Percentiles rank a stretch among this genome's conserved stretches.
Conservation (phyloP, 108 stramenopile genomes). For the Nitzschia putrida region DNA sequence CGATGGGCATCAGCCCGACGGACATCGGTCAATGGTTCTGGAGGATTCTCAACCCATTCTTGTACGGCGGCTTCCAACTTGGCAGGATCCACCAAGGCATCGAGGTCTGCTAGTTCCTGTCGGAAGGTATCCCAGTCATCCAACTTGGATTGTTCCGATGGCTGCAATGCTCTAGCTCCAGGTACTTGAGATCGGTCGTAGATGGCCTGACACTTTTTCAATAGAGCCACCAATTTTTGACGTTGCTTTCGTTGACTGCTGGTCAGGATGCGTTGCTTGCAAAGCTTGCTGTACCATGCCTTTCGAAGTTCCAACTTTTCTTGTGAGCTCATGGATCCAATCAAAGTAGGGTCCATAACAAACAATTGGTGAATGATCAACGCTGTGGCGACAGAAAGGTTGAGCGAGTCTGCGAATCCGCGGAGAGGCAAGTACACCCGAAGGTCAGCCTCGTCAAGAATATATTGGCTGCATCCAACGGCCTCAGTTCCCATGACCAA, state of each 20-base stretch:
- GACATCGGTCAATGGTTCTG: constrained; percentile 77
- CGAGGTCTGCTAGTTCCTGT: constrained; percentile 52
- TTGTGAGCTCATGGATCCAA: constrained; percentile 59
- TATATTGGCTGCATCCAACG: constrained; percentile 79
- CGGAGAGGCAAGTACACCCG: constrained; percentile 88
- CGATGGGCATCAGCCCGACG: constrained; percentile 84
- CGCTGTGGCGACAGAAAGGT: constrained; percentile 87
- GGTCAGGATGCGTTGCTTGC: constrained; percentile 67
- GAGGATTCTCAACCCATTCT: constrained; percentile 77
- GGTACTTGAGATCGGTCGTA: constrained; percentile 32
- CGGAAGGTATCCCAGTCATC: constrained; percentile 37
- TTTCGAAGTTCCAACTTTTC: constrained; percentile 53
- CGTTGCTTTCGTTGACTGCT: constrained; percentile 58
- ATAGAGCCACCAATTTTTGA: constrained; percentile 33
- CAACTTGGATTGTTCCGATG: constrained; percentile 53
- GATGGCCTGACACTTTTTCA: constrained; percentile 54
- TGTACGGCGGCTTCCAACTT: constrained; percentile 48
- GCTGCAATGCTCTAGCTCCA: constrained; percentile 22
- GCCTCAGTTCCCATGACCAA: constrained; percentile 91
- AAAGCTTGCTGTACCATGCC: constrained; percentile 81
- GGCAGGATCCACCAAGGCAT: constrained; percentile 33
- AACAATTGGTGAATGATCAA: constrained; percentile 84
- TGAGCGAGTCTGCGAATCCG: constrained; percentile 91
- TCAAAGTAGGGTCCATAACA: constrained; percentile 64
- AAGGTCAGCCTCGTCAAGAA: constrained; percentile 71